Percentiles rank a stretch among this genome's conserved stretches.
Evolutionary conservation across 2,329 filamentous ascomycete species (phyloP).

Genomic region (Cercospora sp.): DNA sequence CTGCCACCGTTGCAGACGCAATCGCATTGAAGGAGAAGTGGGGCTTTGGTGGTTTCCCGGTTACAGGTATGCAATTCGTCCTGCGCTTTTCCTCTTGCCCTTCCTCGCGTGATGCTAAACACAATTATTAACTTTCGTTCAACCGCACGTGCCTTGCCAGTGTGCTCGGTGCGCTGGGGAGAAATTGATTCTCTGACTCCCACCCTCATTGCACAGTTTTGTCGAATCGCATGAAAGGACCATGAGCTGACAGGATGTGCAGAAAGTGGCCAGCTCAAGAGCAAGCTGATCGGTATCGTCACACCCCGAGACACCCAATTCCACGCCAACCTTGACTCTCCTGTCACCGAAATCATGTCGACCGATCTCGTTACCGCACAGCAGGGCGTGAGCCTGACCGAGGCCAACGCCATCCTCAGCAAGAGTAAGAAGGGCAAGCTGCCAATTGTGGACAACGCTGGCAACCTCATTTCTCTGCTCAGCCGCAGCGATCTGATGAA

Average conservation of each 20-base stretch:
- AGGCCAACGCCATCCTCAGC: conserved; percentile 90
- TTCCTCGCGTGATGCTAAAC: conserved; percentile 69
- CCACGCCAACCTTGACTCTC: conserved; percentile 69
- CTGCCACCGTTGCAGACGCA: conserved; percentile 86
- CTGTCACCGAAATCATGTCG: conserved; percentile 90
- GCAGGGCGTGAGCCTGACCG: conserved; percentile 75
- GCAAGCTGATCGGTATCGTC: conserved; percentile 95
- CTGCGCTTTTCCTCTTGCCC: conserved; percentile 22
- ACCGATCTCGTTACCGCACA: conserved; percentile 88
- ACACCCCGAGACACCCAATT: conserved; percentile 98
- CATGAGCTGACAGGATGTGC: conserved; percentile 24
- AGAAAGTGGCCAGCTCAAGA: conserved; percentile 92
- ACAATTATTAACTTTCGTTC: conserved; percentile 99
- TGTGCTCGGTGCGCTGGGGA: conserved; percentile 40
- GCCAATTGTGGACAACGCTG: conserved; percentile 51
- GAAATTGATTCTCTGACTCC: conserved; percentile 35
- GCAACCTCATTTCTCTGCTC: conserved; percentile 72
- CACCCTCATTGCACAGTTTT: background rate
- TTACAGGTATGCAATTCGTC: conserved; percentile 76
- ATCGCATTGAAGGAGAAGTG: conserved; percentile 94
- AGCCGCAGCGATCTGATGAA: conserved; percentile 96
- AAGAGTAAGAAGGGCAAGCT: conserved; percentile 89
- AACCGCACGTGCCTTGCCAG: conserved; percentile 75
- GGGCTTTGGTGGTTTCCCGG: conserved; percentile 97
- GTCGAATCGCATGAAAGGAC: background rate